A percentile compares a stretch with the other conserved stretches of the same genome.
These are phyloP conservation scores for Rhynchosporium agropyri DNA, from an alignment of 2,329 filamentous ascomycete genomes.

Conservation along the genomic window DNA sequence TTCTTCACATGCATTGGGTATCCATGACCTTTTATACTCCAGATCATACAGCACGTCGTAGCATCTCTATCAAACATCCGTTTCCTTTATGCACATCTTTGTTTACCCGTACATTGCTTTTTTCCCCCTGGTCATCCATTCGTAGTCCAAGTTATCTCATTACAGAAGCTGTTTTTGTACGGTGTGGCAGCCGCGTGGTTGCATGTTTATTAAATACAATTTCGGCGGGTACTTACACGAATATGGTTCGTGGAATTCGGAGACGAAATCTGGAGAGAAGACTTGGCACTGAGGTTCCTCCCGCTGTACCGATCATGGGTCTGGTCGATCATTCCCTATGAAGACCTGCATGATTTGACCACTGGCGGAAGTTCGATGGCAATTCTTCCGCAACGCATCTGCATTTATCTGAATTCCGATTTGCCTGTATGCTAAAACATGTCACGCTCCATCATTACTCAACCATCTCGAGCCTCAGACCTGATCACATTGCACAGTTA, in stretches of 20 bases:
- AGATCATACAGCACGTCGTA: not conserved
- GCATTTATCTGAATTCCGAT: too few relatives aligned
- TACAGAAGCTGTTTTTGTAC: not conserved
- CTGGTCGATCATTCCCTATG: not conserved
- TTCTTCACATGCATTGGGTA: not conserved
- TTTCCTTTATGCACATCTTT: not conserved
- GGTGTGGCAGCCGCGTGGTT: not conserved
- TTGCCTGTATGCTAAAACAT: too few relatives aligned
- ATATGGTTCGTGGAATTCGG: not conserved
- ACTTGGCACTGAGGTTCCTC: not conserved
- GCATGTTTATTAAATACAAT: conserved; percentile 13
- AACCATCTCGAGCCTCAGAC: too few relatives aligned
- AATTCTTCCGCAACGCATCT: too few relatives aligned
- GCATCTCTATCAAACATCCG: not conserved
- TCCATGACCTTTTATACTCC: conserved; percentile 1
- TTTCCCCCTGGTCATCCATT: not conserved
- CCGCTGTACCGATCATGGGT: not conserved
- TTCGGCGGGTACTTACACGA: not conserved
- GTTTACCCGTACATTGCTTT: not conserved
- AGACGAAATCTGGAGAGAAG: conserved; percentile 2
- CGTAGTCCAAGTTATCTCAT: not conserved
- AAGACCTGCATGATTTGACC: not conserved
- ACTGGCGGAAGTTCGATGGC: not conserved
- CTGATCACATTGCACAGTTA: too few relatives aligned
- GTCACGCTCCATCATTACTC: too few relatives aligned